Evolutionary conservation across 495 filamentous ascomycete genomes (phyloP), one percentile per base, ranked within the genome.

Genomic region (Aspergillus nanangensis): DNA sequence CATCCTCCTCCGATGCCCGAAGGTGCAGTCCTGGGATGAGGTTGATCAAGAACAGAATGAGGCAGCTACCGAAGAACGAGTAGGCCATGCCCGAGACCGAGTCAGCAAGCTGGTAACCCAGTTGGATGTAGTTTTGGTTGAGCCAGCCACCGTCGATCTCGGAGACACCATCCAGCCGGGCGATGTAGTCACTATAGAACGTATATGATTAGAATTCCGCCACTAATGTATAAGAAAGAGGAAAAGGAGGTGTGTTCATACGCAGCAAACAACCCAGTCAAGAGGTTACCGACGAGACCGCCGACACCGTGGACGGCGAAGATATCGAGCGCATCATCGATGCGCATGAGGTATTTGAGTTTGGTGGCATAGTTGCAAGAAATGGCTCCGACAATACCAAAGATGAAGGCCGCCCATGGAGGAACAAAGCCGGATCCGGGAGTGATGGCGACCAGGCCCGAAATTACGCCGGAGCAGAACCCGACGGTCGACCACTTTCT

Each of bases 321-420:
- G 69, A 95, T 95, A 64, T 96, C 91, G 36, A 95, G 72, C 14
- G 89, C 88, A 63, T 96, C 92, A 57, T 97, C 92, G 50, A 94
- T 82, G 31, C 78, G 74, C 32, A 96, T 68, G 41, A 90, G 60
- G 67, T 92, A 97, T 72, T 97, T 97, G 55, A 97, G 77, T 74
- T 97, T 96, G 21, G 92, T 97, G 25, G 87, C 91, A 59, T 95
- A 97, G 67, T 97, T 97, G 77, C 89, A 91, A 33, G 86, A 82
- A 38, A 79, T 70, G 17, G 88, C 92, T 38, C 88, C 91, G 27
- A 91, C 78, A 35, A 94, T 75, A 47, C 92, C 92, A 60, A 86
- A 96, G 50, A 95, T 76, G 15, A 96, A 81, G n/a, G 92, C 88
- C 3, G 90, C 77, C 92, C 91, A 97, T 0, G 85, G 78, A 1